Evolutionary conservation across 192 early-diverging fungal genomes (phyloP).

Genomic region (Coemansia sp.): DNA sequence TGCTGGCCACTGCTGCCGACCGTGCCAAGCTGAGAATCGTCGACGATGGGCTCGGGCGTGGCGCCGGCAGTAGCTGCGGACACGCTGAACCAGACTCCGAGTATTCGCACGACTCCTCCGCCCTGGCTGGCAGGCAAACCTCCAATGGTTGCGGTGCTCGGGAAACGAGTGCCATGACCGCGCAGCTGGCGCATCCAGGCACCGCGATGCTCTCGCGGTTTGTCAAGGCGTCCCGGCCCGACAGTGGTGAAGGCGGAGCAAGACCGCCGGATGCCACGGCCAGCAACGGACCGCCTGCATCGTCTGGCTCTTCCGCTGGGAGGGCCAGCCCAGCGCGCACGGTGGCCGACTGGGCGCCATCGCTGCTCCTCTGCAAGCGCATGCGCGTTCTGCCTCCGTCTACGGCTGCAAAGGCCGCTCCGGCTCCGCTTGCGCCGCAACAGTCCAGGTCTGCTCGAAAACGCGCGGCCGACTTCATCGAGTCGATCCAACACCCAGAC

Average conservation of each 20-base stretch:
- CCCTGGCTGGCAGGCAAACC: too few relatives aligned
- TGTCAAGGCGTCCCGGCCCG: not conserved
- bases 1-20: slow-evolving; percentile 15
- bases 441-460: slow-evolving; percentile 2
- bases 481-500: not conserved
- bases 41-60: not conserved
- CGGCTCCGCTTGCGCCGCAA: not conserved
- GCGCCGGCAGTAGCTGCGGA: slow-evolving; percentile 9
- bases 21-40: slow-evolving; percentile 15
- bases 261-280: too few relatives aligned
- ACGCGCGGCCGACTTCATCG: slow-evolving; percentile 33
- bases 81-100: too few relatives aligned
- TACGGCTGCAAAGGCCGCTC: not conserved
- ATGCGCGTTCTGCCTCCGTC: slow-evolving; percentile 24
- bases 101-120: too few relatives aligned
- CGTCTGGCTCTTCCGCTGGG: too few relatives aligned
- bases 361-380: slow-evolving; percentile 35
- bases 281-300: too few relatives aligned
- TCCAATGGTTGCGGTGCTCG: too few relatives aligned
- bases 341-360: slow-evolving; percentile 25
- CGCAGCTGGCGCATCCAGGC: slow-evolving; percentile 8
- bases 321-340: not conserved
- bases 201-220: slow-evolving; percentile 27
- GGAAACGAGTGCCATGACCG: not conserved
- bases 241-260: too few relatives aligned